A percentile compares a stretch with the other conserved stretches of the same genome.
phyloP scores from a whole-genome alignment of 176 grass and related monocot genomes.

The Oropetium thomaeum region DNA sequence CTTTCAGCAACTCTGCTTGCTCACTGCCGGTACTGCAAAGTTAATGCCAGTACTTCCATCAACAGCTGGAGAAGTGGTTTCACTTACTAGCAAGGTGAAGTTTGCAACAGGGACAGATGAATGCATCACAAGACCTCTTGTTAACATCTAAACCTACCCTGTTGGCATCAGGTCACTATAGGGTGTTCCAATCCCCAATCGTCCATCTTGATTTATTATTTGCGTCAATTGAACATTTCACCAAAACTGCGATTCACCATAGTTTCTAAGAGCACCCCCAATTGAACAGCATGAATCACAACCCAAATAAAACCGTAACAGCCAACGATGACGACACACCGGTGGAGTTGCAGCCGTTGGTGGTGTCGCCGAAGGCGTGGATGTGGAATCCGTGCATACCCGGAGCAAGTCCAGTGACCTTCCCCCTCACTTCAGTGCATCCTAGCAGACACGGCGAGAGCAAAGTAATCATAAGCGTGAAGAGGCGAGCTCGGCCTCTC shows the following conservation, averaged over 20 bases:
- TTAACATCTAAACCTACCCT: neutral
- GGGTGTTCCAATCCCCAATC: neutral
- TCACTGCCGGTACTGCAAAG: neutral
- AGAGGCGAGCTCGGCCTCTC: neutral
- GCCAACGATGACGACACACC: slow-evolving; percentile 16
- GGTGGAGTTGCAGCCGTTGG: slow-evolving; percentile 72
- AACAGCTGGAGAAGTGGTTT: slow-evolving; percentile 3
- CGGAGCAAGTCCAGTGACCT: slow-evolving; percentile 44
- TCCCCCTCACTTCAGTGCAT: slow-evolving; percentile 58
- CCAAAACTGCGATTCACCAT: neutral
- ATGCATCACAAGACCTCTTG: neutral
- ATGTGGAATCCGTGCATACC: slow-evolving; percentile 67
- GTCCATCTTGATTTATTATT: neutral
- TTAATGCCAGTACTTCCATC: neutral
- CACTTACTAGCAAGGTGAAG: neutral
- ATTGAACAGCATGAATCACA: slow-evolving; percentile 8
- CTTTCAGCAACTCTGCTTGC: neutral
- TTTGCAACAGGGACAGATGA: neutral
- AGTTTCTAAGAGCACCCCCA: neutral
- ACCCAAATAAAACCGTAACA: neutral
- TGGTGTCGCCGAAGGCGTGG: slow-evolving; percentile 68
- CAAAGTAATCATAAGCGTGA: slow-evolving; percentile 1
- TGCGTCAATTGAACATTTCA: neutral
- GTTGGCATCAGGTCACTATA: neutral
- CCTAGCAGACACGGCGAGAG: slow-evolving; percentile 23